Evolutionary conservation across 106 monocot genomes (phyloP), one percentile per base, ranked within the genome.

Genomic region (Phalaenopsis aphrodite): DNA sequence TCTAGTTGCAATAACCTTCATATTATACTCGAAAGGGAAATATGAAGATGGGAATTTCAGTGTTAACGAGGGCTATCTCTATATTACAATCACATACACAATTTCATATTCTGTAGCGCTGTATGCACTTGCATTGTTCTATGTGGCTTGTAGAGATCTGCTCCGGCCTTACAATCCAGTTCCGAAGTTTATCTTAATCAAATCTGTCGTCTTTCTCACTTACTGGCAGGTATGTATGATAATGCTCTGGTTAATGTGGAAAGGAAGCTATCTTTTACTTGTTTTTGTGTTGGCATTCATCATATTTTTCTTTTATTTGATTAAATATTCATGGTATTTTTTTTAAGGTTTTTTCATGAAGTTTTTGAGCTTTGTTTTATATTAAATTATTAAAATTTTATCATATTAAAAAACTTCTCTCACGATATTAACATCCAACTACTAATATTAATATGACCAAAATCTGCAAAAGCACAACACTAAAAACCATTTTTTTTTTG

Each of bases 21-120:
- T 99, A 85, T 83, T 94, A 42, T 99, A 99, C 81, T 87, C 98
- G n/a, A 93, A 95, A 80, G 98, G 94, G 38, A 95, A 93, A 90
- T 99, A 99, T 74, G 76, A 87, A 79, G 95, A 91, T 84, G 98
- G 98, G 81, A 87, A 99, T 84, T 99, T 99, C 79, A 99, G 89
- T 82, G 91, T 89, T 16, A 80, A 99, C 69, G 89, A 94, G 68
- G 83, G 92, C 47, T 97, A 97, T 84, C 86, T 97, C 55, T 94
- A 97, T 84, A 90, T 97, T 84, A 97, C 96, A 72, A 91, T 97
- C 66, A 94, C 88, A 49, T 98, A 98, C 80, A 98, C 97, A 30
- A 46, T 94, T 56, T 98, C 97, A 23, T 98, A 98, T 75, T 90
- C 97, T 11, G 85, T 84, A 81, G 97, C 97, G 42, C 72, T 98